Base-by-base conservation (phyloP, 2,329 filamentous ascomycete genomes). In the Ophiostoma angusticollis region DNA sequence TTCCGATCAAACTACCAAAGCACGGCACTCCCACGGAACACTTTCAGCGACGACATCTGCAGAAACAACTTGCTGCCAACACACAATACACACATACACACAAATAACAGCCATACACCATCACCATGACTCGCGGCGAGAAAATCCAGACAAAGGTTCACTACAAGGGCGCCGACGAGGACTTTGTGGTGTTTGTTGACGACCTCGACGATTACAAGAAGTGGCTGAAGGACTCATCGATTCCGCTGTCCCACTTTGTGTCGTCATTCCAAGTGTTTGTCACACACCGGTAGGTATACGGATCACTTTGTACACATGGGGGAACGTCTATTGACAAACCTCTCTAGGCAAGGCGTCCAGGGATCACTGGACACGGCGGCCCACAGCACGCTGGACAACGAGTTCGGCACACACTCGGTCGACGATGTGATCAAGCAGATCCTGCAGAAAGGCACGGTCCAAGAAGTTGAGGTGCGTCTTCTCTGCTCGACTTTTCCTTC, bases 231-330 rank as follows among this genome's bases (percentile, higher is more conserved):
- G 89, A 96, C 67, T 78, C 74, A 56, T 78, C 72, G 22, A 66
- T 91, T 22, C 82, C 91, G 27, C 65, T 96, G 34, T 72, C 83
- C 2, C 78, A 95, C 53, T 87, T 98, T 41, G 72, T 96, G 40
- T 84, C 79, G 42, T 72, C 81, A 7, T 96, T 84, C 70, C 84
- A 93, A 70, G 70, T 98, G 54, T 93, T 94, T 54, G 67, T 81
- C 31, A 93, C 86, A 25, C 83, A 93, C 67, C 82, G 80, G 87
- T 95, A 71, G n/a, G n/a, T n/a, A n/a, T n/a, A n/a, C n/a, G n/a
- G n/a, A n/a, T n/a, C n/a, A n/a, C n/a, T n/a, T n/a, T n/a, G n/a
- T n/a, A n/a, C n/a, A n/a, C n/a, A n/a, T n/a, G n/a, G n/a, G n/a
- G n/a, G n/a, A n/a, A n/a, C n/a, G n/a, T n/a, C n/a, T n/a, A n/a